These are phyloP conservation scores for Didymella pomorum DNA, from an alignment of 2,329 filamentous ascomycete species.

Conservation along the genomic window DNA sequence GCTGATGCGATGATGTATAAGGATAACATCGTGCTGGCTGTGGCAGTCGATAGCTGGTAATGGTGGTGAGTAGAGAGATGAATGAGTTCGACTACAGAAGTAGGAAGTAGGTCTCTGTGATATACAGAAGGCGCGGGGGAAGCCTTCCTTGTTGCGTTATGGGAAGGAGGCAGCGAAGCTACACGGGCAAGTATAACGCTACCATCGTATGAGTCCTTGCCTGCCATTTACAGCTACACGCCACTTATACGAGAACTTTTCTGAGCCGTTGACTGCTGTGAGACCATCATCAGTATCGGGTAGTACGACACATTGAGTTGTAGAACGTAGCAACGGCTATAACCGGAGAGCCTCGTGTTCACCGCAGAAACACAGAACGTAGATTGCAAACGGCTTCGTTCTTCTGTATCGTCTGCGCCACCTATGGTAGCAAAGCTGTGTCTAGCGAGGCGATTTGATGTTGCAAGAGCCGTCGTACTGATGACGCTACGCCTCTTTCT, in stretches of 20 bases:
- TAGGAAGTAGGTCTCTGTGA: neutral
- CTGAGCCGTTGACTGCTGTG: neutral
- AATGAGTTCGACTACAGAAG: neutral
- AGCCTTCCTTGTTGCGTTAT: neutral
- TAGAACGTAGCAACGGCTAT: constrained; percentile 1
- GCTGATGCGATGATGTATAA: neutral
- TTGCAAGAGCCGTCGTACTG: constrained; percentile 9
- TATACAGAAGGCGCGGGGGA: neutral
- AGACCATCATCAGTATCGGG: neutral
- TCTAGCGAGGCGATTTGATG: constrained; percentile 5
- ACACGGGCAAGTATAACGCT: neutral
- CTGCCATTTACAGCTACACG: neutral
- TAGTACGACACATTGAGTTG: constrained; percentile 1
- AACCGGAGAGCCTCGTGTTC: constrained; percentile 3
- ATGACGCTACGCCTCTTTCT: neutral
- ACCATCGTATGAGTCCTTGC: neutral
- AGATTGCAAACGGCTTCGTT: neutral
- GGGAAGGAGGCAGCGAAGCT: neutral
- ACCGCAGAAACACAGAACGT: neutral
- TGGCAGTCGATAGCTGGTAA: neutral
- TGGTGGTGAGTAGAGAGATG: neutral
- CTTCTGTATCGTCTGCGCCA: constrained; percentile 1
- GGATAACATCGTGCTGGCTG: neutral
- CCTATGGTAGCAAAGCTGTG: constrained; percentile 13
- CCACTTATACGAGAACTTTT: neutral